Percentiles rank a stretch among this genome's conserved stretches.
Evolutionary conservation across 106 monocot genomes (phyloP).

Genomic region (Phalaenopsis aphrodite): DNA sequence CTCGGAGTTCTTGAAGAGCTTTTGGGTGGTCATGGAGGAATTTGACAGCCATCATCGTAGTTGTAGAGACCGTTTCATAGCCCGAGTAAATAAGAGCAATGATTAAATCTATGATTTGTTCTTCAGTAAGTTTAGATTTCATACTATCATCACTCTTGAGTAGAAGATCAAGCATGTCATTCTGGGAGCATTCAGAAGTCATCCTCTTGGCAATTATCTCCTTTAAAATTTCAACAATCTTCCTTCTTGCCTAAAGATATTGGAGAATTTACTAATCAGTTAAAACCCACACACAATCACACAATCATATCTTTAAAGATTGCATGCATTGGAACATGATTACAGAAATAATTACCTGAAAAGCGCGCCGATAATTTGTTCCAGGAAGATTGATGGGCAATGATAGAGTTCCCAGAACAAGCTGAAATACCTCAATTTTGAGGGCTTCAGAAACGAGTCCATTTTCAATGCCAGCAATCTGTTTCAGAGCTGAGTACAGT

Average conservation of each 20-base stretch:
- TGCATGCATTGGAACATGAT: neutral
- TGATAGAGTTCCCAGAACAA: constrained; percentile 74
- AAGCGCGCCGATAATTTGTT: constrained; percentile 57
- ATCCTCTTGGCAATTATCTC: constrained; percentile 54
- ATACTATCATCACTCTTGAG: constrained; percentile 29
- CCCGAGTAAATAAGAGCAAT: constrained; percentile 85
- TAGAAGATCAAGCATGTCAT: constrained; percentile 74
- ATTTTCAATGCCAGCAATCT: constrained; percentile 61
- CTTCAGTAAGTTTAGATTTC: constrained; percentile 54
- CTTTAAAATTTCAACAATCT: constrained; percentile 42
- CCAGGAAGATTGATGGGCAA: constrained; percentile 85
- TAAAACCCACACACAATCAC: neutral
- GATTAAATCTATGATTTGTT: constrained; percentile 85
- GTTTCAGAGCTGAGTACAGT: constrained; percentile 58
- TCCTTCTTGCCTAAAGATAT: constrained; percentile 68
- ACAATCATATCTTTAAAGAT: neutral
- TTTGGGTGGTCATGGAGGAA: constrained; percentile 80
- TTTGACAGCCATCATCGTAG: constrained; percentile 93
- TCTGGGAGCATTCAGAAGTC: constrained; percentile 17
- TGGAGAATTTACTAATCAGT: neutral
- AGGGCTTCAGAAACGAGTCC: constrained; percentile 50
- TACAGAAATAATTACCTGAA: constrained; percentile 30
- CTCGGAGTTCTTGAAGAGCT: constrained; percentile 81
- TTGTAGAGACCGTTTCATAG: constrained; percentile 88
- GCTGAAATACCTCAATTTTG: constrained; percentile 59